A percentile compares a stretch with the other conserved stretches of the same genome.
These are phyloP conservation scores for Blastocladiella britannica DNA, from an alignment of 192 early-diverging fungal species.

Conservation along the genomic window DNA sequence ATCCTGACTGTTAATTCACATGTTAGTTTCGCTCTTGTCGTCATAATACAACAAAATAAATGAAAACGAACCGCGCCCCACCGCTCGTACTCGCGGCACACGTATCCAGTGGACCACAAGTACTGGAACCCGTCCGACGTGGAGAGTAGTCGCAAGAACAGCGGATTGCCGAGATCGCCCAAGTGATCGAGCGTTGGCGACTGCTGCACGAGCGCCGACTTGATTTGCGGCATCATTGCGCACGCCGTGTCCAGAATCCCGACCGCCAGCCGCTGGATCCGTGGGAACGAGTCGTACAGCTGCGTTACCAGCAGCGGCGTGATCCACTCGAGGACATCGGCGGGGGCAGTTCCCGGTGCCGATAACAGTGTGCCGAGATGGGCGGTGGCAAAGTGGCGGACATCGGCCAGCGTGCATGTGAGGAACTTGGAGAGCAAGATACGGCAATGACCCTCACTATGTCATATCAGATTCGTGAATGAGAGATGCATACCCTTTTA, in stretches of 20 bases:
- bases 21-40: slow-evolving; percentile 12
- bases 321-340: slow-evolving; percentile 1
- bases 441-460: slow-evolving; percentile 56
- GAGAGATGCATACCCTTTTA: too few species aligned
- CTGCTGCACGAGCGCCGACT: slow-evolving; percentile 38
- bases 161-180: slow-evolving; percentile 40
- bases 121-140: slow-evolving; percentile 50
- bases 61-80: slow-evolving; percentile 50
- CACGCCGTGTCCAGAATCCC: slow-evolving; percentile 44
- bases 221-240: slow-evolving; percentile 41
- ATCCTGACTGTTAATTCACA: too few species aligned
- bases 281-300: slow-evolving; percentile 53
- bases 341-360: slow-evolving; percentile 31
- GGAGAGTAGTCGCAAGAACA: slow-evolving; percentile 46
- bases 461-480: too few species aligned
- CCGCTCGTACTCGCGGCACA: slow-evolving; percentile 51
- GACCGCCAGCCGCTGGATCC: slow-evolving; percentile 50
- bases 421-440: slow-evolving; percentile 63
- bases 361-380: slow-evolving; percentile 45
- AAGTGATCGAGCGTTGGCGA: slow-evolving; percentile 54
- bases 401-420: slow-evolving; percentile 26
- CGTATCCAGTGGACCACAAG: slow-evolving; percentile 44
- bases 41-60: slow-evolving; percentile 5
- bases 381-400: slow-evolving; percentile 52
- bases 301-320: slow-evolving; percentile 8